Evolutionary conservation across 371 early-diverging fungal species (phyloP).

Genomic region (Actinomortierella ambigua): DNA sequence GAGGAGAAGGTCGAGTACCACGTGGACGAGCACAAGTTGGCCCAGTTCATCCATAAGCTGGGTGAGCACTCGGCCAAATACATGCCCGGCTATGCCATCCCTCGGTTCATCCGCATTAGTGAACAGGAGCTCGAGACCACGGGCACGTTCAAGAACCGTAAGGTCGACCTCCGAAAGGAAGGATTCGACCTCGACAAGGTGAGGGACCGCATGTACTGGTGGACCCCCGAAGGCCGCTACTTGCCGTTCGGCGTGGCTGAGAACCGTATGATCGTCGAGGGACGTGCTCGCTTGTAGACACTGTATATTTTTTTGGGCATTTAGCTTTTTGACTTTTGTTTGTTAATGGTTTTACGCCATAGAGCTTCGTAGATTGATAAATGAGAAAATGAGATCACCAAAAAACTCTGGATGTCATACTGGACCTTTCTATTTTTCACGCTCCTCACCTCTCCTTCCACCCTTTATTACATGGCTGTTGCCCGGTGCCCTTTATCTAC

Average conservation of each 20-base stretch:
- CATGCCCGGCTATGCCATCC: slow-evolving; percentile 33
- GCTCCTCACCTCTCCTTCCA: too few species aligned
- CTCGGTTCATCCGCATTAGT: slow-evolving; percentile 34
- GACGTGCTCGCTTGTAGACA: slow-evolving; percentile 24
- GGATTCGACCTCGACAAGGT: slow-evolving; percentile 48
- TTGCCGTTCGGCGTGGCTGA: slow-evolving; percentile 20
- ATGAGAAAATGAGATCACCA: too few species aligned
- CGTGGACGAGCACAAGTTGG: slow-evolving; percentile 15
- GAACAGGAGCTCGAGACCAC: slow-evolving; percentile 46
- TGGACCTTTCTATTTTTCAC: too few species aligned
- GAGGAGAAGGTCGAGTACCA: too few species aligned
- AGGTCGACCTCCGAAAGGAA: slow-evolving; percentile 52
- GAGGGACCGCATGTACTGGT: slow-evolving; percentile 31
- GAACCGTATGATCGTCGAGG: slow-evolving; percentile 13
- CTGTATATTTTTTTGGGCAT: too few species aligned
- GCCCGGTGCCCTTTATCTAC: too few species aligned
- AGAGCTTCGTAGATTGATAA: too few species aligned
- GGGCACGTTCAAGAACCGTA: slow-evolving; percentile 60
- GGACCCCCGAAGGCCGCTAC: slow-evolving; percentile 31
- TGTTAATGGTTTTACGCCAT: too few species aligned
- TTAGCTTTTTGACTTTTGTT: too few species aligned
- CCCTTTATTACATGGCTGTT: too few species aligned
- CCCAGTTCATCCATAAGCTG: slow-evolving; percentile 14
- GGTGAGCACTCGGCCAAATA: slow-evolving; percentile 13
- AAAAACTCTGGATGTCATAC: too few species aligned